Conservation (phyloP, 176 grass and related monocot genomes). For the Musa acuminata region DNA sequence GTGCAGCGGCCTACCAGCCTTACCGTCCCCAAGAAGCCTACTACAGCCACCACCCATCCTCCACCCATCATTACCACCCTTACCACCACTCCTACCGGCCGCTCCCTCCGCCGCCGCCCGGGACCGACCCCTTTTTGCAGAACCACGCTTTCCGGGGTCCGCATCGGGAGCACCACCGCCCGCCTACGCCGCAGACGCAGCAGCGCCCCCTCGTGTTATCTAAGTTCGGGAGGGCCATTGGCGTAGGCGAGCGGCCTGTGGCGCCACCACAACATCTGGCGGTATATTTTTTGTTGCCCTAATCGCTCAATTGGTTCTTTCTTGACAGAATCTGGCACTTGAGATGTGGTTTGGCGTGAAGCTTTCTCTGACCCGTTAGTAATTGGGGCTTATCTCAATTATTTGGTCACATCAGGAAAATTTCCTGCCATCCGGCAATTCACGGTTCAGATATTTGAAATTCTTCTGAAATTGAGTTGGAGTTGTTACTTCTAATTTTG, state of each 20-base stretch:
- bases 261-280: conserved; percentile 3
- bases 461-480: too few relatives aligned
- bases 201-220: neutral
- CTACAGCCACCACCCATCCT: conserved; percentile 18
- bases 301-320: neutral
- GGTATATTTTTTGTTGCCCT: neutral
- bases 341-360: too few relatives aligned
- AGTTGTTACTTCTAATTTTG: too few relatives aligned
- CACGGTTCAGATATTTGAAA: too few relatives aligned
- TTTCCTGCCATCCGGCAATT: too few relatives aligned
- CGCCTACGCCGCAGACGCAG: conserved; percentile 9
- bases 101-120: conserved; percentile 31
- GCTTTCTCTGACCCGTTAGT: too few relatives aligned
- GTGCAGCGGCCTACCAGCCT: conserved; percentile 1
- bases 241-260: neutral
- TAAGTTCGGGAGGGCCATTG: conserved; percentile 19
- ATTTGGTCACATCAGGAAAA: too few relatives aligned
- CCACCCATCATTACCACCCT: conserved; percentile 18
- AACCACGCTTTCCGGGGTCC: neutral
- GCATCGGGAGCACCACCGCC: neutral
- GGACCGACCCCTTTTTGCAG: neutral
- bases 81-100: conserved; percentile 21
- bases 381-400: too few relatives aligned
- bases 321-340: neutral
- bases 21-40: conserved; percentile 9